Conservation (phyloP, 2,329 filamentous ascomycete genomes). For the Epichloe coenophiala region DNA sequence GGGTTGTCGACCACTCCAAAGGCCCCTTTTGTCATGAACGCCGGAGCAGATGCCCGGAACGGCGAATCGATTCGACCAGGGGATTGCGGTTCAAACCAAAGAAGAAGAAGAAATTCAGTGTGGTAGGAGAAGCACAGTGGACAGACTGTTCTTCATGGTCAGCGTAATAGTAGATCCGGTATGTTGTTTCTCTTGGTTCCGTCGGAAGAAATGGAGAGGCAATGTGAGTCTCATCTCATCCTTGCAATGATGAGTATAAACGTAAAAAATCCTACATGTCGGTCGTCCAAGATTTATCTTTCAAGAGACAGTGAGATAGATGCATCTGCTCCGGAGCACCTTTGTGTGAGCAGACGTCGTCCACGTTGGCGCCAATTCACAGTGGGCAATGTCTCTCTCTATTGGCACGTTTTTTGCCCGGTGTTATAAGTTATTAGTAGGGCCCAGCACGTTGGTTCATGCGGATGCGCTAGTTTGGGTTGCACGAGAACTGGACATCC, state of each 20-base stretch:
- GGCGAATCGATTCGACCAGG: background rate
- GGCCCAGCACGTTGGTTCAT: conserved; percentile 5
- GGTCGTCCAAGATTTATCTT: no score
- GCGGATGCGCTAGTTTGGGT: conserved; percentile 6
- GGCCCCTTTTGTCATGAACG: background rate
- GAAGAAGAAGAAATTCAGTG: background rate
- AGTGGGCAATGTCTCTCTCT: background rate
- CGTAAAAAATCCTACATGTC: no score
- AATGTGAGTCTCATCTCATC: background rate
- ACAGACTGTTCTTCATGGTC: background rate
- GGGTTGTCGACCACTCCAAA: background rate
- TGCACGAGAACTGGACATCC: conserved; percentile 3
- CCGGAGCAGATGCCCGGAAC: background rate
- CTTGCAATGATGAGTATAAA: no score
- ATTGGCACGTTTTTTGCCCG: conserved; percentile 4
- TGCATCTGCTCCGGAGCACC: no score
- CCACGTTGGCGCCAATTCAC: no score
- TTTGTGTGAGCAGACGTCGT: no score
- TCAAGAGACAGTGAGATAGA: no score
- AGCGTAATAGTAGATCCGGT: no score
- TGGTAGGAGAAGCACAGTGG: background rate
- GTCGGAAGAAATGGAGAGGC: background rate
- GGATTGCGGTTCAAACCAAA: background rate
- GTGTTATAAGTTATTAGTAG: background rate
- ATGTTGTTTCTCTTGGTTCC: background rate